These are phyloP conservation scores for Glaciozyma martinii DNA, from an alignment of 768 basidiomycete species.

Conservation along the genomic window DNA sequence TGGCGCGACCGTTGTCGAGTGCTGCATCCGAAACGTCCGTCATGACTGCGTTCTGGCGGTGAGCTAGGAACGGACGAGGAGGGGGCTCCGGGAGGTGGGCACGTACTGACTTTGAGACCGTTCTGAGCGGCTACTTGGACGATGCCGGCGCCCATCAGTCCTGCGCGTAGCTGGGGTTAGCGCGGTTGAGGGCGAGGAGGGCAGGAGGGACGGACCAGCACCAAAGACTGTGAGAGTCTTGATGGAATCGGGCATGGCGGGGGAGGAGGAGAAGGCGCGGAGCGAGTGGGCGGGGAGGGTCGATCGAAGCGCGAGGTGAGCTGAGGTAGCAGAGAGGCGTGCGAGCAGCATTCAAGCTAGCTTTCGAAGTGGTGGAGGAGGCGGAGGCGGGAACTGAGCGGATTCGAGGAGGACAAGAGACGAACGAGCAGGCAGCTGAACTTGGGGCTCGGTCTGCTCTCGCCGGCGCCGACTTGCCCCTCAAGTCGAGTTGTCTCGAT, in stretches of 20 bases:
- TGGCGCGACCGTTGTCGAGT: constrained; percentile 34
- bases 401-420: no score
- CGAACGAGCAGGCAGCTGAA: no score
- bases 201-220: constrained; percentile 42
- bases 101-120: constrained; percentile 39
- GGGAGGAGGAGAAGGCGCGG: background rate
- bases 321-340: no score
- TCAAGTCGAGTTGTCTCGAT: no score
- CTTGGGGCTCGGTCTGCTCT: no score
- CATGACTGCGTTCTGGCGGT: no score
- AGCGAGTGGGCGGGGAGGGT: background rate
- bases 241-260: background rate
- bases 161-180: background rate
- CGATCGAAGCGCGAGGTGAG: no score
- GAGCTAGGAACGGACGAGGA: no score
- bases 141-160: constrained; percentile 42
- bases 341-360: no score
- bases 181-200: background rate
- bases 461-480: no score
- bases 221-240: constrained; percentile 41
- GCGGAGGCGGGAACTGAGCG: no score
- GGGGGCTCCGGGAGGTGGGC: background rate
- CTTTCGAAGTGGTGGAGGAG: no score
- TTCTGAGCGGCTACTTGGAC: constrained; percentile 42
- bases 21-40: constrained; percentile 25